Percentiles rank a stretch among this genome's conserved stretches.
Evolutionary conservation across 208 protist genomes (phyloP).

Genomic region (Leishmania braziliensis): DNA sequence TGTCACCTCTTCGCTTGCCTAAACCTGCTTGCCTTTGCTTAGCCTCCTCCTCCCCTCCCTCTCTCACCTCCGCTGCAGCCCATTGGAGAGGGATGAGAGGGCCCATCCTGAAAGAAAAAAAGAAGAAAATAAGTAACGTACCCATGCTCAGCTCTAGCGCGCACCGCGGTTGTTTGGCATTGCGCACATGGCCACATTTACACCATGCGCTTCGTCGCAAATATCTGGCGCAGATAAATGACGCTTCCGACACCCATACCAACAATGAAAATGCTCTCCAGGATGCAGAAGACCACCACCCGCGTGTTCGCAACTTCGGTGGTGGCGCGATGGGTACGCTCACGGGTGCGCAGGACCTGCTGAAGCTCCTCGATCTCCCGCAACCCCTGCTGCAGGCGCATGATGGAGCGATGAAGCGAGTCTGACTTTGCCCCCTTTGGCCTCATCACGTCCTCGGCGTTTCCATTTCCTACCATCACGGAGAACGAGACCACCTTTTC

Average conservation of each 20-base stretch:
- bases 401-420: constrained; percentile 60
- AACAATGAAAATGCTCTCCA: constrained; percentile 72
- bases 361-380: constrained; percentile 82
- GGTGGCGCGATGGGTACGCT: constrained; percentile 76
- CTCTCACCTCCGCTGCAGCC: constrained; percentile 79
- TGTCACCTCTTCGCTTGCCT: background rate
- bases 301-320: constrained; percentile 84
- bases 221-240: constrained; percentile 73
- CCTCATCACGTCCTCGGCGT: background rate
- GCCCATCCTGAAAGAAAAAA: background rate
- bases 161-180: background rate
- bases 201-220: constrained; percentile 79
- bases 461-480: constrained; percentile 51
- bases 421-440: constrained; percentile 31
- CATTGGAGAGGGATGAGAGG: constrained; percentile 48
- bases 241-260: constrained; percentile 76
- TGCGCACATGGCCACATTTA: constrained; percentile 20
- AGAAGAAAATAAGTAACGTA: background rate
- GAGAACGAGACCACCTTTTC: constrained; percentile 83
- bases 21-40: too few species aligned
- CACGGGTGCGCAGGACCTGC: constrained; percentile 60
- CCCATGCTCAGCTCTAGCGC: background rate
- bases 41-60: constrained; percentile 48
- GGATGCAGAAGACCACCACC: constrained; percentile 76
- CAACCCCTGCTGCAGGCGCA: constrained; percentile 66